Evolutionary conservation across 1,284 basidiomycete genomes (phyloP), one percentile per base, ranked within the genome.

Genomic region (Tausonia pullulans): DNA sequence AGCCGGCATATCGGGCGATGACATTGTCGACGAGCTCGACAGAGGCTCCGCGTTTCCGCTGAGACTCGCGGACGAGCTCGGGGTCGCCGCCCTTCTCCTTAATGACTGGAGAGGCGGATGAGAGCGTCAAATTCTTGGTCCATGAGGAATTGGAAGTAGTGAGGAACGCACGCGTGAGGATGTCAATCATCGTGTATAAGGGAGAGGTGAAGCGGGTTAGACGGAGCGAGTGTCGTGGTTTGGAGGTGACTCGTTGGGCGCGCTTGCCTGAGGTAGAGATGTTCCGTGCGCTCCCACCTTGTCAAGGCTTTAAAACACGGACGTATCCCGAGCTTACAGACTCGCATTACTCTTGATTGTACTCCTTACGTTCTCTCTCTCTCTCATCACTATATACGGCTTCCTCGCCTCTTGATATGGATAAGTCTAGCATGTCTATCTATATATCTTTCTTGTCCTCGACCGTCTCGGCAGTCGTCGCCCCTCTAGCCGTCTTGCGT

Each of bases 1-100:
- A 96, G 71, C 91, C 85, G 60, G 85, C 81, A 77, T 98, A 97
- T 83, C 96, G 86, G 71, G 84, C 83, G 69, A 98, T 86, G 67
- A 98, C 85, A 76, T 98, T 88, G 77, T 97, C 93, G 11, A 98
- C 93, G 69, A 97, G 76, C 77, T 94, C 91, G 58, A 90, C 88
- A 40, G 87, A 82, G 56, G 91, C 87, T 6, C 88, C 88, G 53
- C 96, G 84, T 78, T 93, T 95, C 74, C 85, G 82, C 79, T 98
- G 94, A 13, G 92, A 96, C 73, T 93, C 91, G 68, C 87, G 81
- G 70, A 98, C 94, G 73, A 87, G 82, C 71, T 90, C 86, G n/a
- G 93, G 86, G 79, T 97, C 90, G 59, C 95, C 96, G 50, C 95
- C 96, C 75, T 93, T 95, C 78, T 80, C 84, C 49, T 72, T 67